phyloP scores from a whole-genome alignment of 495 filamentous ascomycete species.

The Trichocladium uniseriatum region DNA sequence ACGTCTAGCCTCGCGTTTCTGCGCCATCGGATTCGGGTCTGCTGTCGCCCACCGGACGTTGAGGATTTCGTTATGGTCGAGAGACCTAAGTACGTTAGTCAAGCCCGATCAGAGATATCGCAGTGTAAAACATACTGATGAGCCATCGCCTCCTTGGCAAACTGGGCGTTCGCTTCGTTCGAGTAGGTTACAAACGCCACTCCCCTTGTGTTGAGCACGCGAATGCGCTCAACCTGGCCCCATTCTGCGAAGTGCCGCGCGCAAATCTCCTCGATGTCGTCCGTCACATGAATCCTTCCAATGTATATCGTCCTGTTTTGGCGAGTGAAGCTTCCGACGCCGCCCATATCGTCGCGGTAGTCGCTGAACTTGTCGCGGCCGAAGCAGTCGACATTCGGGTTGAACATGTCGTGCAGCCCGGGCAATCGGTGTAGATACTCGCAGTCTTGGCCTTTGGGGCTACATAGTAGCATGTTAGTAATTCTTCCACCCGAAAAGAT shows the following conservation, averaged over 20 bases:
- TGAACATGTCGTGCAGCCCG: slow-evolving; percentile 71
- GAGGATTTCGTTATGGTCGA: slow-evolving; percentile 78
- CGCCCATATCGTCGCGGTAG: slow-evolving; percentile 94
- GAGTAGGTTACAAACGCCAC: slow-evolving; percentile 88
- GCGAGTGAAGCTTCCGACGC: slow-evolving; percentile 80
- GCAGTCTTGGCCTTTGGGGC: slow-evolving; percentile 78
- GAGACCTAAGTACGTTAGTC: slow-evolving; percentile 3
- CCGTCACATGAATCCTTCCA: slow-evolving; percentile 88
- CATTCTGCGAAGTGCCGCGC: slow-evolving; percentile 89
- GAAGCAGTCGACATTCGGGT: slow-evolving; percentile 88
- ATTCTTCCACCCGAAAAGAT: slow-evolving; percentile 30
- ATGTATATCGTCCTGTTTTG: slow-evolving; percentile 91
- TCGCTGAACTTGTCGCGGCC: slow-evolving; percentile 79
- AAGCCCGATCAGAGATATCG: slow-evolving; percentile 26
- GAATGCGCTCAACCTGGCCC: slow-evolving; percentile 79
- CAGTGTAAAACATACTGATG: slow-evolving; percentile 44
- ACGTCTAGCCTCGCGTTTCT: slow-evolving; percentile 78
- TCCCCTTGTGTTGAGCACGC: slow-evolving; percentile 83
- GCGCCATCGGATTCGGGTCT: slow-evolving; percentile 91
- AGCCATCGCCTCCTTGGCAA: slow-evolving; percentile 87
- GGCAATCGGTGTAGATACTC: slow-evolving; percentile 89
- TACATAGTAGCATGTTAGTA: too few species aligned
- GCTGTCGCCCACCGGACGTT: slow-evolving; percentile 97
- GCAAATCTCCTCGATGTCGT: slow-evolving; percentile 96
- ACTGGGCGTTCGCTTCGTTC: slow-evolving; percentile 78